Evolutionary conservation across 441 rosid species (phyloP).

Genomic region (Gossypium davidsonii): DNA sequence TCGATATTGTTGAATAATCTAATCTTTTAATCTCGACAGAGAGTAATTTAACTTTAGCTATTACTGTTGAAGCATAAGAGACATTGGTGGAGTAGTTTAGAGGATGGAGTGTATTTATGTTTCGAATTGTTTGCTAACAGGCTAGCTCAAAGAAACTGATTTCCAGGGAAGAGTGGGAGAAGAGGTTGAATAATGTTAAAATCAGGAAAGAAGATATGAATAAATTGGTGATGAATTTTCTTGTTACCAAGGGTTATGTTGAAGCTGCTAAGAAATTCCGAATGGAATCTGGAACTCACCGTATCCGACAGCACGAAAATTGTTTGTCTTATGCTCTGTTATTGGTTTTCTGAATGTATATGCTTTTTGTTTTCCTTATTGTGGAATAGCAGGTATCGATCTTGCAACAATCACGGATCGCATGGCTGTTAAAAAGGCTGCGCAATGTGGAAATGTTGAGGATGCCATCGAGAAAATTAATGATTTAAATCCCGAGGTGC

Average conservation of each 20-base stretch:
- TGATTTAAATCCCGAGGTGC: slow-evolving; percentile 86
- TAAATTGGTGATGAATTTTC: slow-evolving; percentile 57
- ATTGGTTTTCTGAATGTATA: not conserved
- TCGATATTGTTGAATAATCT: too few relatives aligned
- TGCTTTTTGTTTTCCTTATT: slow-evolving; percentile 31
- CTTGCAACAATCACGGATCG: slow-evolving; percentile 84
- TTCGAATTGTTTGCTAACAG: slow-evolving; percentile 28
- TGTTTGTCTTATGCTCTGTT: not conserved
- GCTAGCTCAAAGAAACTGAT: slow-evolving; percentile 71
- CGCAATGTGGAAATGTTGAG: slow-evolving; percentile 83
- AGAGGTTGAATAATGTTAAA: slow-evolving; percentile 69
- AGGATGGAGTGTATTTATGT: not conserved
- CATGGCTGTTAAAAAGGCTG: slow-evolving; percentile 90
- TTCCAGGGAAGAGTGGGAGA: slow-evolving; percentile 89
- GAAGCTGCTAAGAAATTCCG: slow-evolving; percentile 85
- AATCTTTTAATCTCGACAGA: not conserved
- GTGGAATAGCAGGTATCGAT: slow-evolving; percentile 77
- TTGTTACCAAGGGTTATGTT: slow-evolving; percentile 85
- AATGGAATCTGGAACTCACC: slow-evolving; percentile 82
- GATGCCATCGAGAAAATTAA: slow-evolving; percentile 94
- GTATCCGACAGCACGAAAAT: slow-evolving; percentile 42
- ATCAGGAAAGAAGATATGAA: slow-evolving; percentile 60
- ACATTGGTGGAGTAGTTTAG: not conserved
- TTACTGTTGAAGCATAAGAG: not conserved
- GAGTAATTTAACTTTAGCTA: not conserved